Base-by-base conservation (phyloP, 352 stramenopile genomes). In the Globisporangium middletonii region DNA sequence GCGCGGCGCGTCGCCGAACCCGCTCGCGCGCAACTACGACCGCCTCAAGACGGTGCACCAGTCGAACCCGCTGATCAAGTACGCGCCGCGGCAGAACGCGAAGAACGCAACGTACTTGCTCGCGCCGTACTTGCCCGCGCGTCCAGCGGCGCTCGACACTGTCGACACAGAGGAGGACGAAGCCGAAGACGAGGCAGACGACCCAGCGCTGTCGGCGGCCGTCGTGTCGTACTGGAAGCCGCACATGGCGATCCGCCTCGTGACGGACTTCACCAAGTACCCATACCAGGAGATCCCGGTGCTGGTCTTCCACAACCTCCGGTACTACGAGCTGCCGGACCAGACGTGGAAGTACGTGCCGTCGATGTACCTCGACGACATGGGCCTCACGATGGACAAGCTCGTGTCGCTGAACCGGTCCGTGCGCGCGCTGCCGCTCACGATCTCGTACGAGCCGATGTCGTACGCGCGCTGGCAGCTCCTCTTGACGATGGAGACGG, bases 401-500 rank as follows among this genome's bases (percentile, higher is more conserved):
- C 66, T 92, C 7, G 59, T 91, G 53, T 68, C 77, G 28, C 66
- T 93, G 30, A 90, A 93, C 48, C 67, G 68, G 11, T 81, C 76
- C 7, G 62, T 86, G 18, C 55, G 58, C 0, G 65, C 70, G 28
- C 64, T 94, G 45, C 81, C 84, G 16, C 66, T 94, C 41, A 73
- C 79, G 54, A 72, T 94, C 44, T 81, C 72, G 47, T 91, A 76
- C 65, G 84, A 86, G 46, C 74, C 82, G 11, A 81, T 92, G 66
- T 88, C 78, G 15, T 92, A 87, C 54, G 79, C 77, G 19, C 74
- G 82, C 23, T 92, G 83, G 83, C 79, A 92, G 64, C 76, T 92
- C 60, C 69, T 89, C 50, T 57, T 92, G 27, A 89, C 79, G 15
- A 83, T 89, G 71, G 79, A 79, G 27, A 71, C 64, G 49, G 76